phyloP scores from a whole-genome alignment of 1,284 basidiomycete genomes.

The Psilocybe mexicana region DNA sequence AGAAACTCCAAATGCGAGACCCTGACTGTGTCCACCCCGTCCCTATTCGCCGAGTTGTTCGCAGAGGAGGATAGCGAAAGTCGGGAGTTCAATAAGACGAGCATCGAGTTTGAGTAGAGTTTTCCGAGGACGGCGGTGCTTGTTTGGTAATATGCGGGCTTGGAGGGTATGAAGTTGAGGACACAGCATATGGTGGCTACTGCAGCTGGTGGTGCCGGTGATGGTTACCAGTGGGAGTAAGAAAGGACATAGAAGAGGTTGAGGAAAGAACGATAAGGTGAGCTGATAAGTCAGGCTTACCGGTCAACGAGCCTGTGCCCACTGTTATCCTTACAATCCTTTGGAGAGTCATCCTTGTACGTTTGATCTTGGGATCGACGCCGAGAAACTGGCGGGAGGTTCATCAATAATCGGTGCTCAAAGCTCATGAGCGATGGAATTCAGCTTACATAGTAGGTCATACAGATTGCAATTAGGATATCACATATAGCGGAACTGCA shows the following conservation, averaged over 20 bases:
- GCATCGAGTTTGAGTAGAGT: slow-evolving; percentile 7
- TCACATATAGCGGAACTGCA: slow-evolving; percentile 10
- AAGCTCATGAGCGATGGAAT: background rate
- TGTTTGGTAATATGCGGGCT: slow-evolving; percentile 1
- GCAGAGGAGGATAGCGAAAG: background rate
- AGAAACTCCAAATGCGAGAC: background rate
- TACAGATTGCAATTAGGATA: slow-evolving; percentile 12
- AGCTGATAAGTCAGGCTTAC: background rate
- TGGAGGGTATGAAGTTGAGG: slow-evolving; percentile 1
- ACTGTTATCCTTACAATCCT: slow-evolving; percentile 10
- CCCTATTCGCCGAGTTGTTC: background rate
- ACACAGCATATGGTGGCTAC: background rate
- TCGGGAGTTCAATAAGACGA: slow-evolving; percentile 3
- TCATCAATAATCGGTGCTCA: background rate
- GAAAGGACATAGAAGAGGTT: background rate
- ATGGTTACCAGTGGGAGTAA: background rate
- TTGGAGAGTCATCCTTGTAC: background rate
- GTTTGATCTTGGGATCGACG: background rate
- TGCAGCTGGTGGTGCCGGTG: background rate
- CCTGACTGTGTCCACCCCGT: background rate
- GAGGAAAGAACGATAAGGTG: background rate
- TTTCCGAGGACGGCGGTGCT: slow-evolving; percentile 1
- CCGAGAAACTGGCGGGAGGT: background rate
- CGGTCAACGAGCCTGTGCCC: slow-evolving; percentile 15
- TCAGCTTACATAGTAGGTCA: slow-evolving; percentile 17